These are phyloP conservation scores for Bremia lactucae DNA, from an alignment of 352 stramenopile genomes.

Conservation along the genomic window DNA sequence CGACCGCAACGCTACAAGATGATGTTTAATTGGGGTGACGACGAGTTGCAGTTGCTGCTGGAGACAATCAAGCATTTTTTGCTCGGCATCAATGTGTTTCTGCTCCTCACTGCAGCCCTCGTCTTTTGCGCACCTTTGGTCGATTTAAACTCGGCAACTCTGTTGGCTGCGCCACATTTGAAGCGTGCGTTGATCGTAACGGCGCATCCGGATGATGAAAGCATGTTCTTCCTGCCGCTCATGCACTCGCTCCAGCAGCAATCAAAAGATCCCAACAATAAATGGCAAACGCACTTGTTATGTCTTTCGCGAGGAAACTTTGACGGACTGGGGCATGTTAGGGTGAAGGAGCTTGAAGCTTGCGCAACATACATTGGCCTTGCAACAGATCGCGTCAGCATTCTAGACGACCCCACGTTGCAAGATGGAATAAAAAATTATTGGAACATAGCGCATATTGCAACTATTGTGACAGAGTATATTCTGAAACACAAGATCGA, in stretches of 20 bases:
- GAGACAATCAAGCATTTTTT: constrained; percentile 52
- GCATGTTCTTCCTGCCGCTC: constrained; percentile 95
- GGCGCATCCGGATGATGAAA: constrained; percentile 95
- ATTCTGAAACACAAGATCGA: constrained; percentile 48
- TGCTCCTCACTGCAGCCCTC: constrained; percentile 35
- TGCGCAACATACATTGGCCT: constrained; percentile 51
- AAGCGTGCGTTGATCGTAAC: constrained; percentile 80
- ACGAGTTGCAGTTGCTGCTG: constrained; percentile 29
- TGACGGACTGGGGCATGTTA: constrained; percentile 78
- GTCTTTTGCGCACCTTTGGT: constrained; percentile 21
- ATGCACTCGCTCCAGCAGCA: constrained; percentile 44
- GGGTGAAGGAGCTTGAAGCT: constrained; percentile 72
- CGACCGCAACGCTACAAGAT: constrained; percentile 4
- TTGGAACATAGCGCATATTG: constrained; percentile 66
- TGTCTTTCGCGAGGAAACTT: constrained; percentile 90
- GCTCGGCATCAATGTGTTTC: constrained; percentile 43
- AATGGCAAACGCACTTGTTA: constrained; percentile 74
- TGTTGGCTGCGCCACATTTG: background rate
- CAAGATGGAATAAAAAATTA: constrained; percentile 78
- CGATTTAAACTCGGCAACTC: background rate
- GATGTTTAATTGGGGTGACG: constrained; percentile 13
- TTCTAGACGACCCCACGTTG: constrained; percentile 71
- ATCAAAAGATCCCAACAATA: constrained; percentile 1
- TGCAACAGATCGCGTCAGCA: constrained; percentile 28
- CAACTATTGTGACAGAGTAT: constrained; percentile 40